phyloP scores from a whole-genome alignment of 2,329 filamentous ascomycete genomes.

The Zymoseptoria tritici region DNA sequence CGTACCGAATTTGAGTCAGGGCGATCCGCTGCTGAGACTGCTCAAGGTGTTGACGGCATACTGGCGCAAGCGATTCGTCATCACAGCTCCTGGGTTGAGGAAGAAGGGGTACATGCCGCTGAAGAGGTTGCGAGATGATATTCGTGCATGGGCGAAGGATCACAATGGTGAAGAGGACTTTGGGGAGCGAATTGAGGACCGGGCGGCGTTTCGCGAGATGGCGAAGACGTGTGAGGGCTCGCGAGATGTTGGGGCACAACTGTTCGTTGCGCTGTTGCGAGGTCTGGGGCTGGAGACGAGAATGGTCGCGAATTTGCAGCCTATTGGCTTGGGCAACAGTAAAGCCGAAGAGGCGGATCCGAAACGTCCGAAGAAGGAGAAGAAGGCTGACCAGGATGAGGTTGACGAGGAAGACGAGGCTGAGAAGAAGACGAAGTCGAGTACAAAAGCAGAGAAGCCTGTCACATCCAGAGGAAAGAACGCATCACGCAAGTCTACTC shows the following conservation, averaged over 20 bases:
- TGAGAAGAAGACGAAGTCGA: slow-evolving; percentile 6
- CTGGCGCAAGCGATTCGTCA: slow-evolving; percentile 78
- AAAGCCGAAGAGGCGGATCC: slow-evolving; percentile 70
- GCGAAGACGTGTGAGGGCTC: slow-evolving; percentile 71
- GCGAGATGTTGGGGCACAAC: slow-evolving; percentile 76
- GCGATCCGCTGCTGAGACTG: slow-evolving; percentile 71
- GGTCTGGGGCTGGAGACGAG: slow-evolving; percentile 75
- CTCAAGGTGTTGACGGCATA: slow-evolving; percentile 70
- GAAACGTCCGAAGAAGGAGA: slow-evolving; percentile 32
- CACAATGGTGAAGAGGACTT: slow-evolving; percentile 56
- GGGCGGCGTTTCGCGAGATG: slow-evolving; percentile 60
- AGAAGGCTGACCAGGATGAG: slow-evolving; percentile 9
- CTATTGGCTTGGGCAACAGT: slow-evolving; percentile 83
- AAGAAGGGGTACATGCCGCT: slow-evolving; percentile 83
- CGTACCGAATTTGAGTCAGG: slow-evolving; percentile 67
- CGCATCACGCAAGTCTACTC: slow-evolving; percentile 19
- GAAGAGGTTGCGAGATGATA: slow-evolving; percentile 65
- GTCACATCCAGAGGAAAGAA: slow-evolving; percentile 9
- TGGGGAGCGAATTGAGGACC: slow-evolving; percentile 64
- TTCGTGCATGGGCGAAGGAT: slow-evolving; percentile 60
- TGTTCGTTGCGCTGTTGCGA: slow-evolving; percentile 79
- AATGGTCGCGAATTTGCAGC: slow-evolving; percentile 77
- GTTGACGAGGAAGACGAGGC: slow-evolving; percentile 6
- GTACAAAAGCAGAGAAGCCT: slow-evolving; percentile 14
- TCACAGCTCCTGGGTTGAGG: slow-evolving; percentile 71